phyloP scores from a whole-genome alignment of 2,329 filamentous ascomycete genomes.

The Aspergillus pseudotamarii region DNA sequence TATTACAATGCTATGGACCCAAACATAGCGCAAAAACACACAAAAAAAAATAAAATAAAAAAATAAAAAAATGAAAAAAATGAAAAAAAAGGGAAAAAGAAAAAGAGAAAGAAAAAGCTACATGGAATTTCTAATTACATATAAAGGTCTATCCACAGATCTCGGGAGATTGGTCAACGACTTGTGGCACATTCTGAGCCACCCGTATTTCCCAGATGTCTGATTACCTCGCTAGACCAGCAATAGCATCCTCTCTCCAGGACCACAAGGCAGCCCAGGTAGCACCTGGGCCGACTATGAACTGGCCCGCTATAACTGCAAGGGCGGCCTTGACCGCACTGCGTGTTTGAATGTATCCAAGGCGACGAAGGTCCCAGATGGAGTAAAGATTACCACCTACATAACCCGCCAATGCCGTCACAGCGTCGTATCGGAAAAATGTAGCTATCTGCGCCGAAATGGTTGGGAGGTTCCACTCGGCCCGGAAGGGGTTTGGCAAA shows the following conservation, averaged over 20 bases:
- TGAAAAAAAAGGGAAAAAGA: no score
- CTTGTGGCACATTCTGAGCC: no score
- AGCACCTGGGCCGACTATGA: not conserved
- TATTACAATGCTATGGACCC: no score
- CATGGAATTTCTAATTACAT: no score
- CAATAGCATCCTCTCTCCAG: constrained; percentile 2
- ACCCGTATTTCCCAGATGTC: no score
- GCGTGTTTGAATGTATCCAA: not conserved
- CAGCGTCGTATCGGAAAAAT: constrained; percentile 4
- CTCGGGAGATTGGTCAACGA: no score
- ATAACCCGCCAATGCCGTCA: not conserved
- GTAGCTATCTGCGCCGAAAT: constrained; percentile 1
- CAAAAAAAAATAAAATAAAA: no score
- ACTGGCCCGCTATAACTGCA: not conserved
- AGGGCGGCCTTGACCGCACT: not conserved
- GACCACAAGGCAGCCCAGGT: constrained; percentile 7
- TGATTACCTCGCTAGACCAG: not conserved
- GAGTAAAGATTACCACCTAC: not conserved
- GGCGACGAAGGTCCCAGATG: constrained; percentile 1
- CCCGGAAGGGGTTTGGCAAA: not conserved
- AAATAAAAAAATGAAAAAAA: no score
- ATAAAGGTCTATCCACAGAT: no score
- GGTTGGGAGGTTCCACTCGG: not conserved
- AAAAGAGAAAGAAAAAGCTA: no score
- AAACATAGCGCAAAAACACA: no score